Conservation (phyloP, 2,329 filamentous ascomycete species). For the Lachnellula hyalina region DNA sequence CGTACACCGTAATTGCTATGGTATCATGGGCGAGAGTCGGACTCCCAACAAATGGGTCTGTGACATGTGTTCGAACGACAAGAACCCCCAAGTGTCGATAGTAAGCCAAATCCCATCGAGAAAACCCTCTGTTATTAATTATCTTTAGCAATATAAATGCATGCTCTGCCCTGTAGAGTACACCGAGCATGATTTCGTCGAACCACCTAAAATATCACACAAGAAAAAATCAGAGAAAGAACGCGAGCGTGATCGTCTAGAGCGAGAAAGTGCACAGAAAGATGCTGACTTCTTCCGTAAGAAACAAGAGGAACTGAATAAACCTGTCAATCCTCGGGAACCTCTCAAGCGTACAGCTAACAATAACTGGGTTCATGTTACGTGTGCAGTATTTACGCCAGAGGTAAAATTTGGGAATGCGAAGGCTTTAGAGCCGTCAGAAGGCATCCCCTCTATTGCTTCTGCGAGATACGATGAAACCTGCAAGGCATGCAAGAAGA, state of each 20-base stretch:
- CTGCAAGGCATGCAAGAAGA: constrained; percentile 79
- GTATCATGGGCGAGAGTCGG: constrained; percentile 63
- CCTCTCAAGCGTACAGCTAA: constrained; percentile 89
- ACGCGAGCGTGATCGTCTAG: constrained; percentile 77
- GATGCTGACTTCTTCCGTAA: constrained; percentile 77
- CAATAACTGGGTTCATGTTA: constrained; percentile 98
- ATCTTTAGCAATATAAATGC: constrained; percentile 73
- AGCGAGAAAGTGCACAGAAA: constrained; percentile 76
- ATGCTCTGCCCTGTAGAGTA: constrained; percentile 81
- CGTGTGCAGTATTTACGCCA: constrained; percentile 84
- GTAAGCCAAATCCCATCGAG: constrained; percentile 43
- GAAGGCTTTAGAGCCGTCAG: constrained; percentile 74
- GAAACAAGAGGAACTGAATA: constrained; percentile 76
- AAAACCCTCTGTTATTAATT: constrained; percentile 24
- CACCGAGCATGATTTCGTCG: constrained; percentile 78
- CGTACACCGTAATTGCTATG: constrained; percentile 89
- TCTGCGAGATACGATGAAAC: constrained; percentile 65
- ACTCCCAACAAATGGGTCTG: constrained; percentile 81
- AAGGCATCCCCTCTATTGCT: constrained; percentile 82
- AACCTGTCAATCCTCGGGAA: constrained; percentile 79
- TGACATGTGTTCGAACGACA: constrained; percentile 93
- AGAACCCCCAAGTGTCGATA: constrained; percentile 86
- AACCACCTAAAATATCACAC: constrained; percentile 69
- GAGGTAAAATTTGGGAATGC: constrained; percentile 92
- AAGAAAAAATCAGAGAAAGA: constrained; percentile 94